Evolutionary conservation across 1,139 yeast genomes (phyloP).

Genomic region (Kodamaea suecica): DNA sequence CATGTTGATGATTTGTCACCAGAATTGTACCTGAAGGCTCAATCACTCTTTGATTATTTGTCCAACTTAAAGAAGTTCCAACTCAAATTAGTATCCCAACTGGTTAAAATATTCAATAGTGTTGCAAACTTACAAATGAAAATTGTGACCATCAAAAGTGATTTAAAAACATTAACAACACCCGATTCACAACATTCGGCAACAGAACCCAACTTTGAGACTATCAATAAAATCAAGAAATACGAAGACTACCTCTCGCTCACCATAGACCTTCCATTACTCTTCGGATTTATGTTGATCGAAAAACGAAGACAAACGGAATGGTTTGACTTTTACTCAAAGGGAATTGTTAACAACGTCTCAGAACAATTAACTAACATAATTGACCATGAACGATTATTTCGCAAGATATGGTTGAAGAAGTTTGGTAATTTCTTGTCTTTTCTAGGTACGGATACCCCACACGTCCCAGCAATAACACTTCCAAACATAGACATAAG

Average conservation of each 20-base stretch:
- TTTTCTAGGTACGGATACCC: conserved; percentile 27
- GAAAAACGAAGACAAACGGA: conserved; percentile 67
- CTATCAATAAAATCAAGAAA: conserved; percentile 31
- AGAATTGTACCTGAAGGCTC: neutral
- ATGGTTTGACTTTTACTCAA: conserved; percentile 59
- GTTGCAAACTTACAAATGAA: conserved; percentile 42
- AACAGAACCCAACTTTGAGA: conserved; percentile 19
- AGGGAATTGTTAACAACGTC: conserved; percentile 47
- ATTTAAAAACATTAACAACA: conserved; percentile 20
- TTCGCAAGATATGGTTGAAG: conserved; percentile 61
- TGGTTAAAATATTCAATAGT: conserved; percentile 26
- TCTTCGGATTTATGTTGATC: conserved; percentile 73
- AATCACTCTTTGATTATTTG: conserved; percentile 13
- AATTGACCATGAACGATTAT: conserved; percentile 55
- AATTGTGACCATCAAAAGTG: conserved; percentile 35
- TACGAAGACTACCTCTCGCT: conserved; percentile 48
- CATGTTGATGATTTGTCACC: conserved; percentile 15
- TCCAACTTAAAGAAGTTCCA: conserved; percentile 25
- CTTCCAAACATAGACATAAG: conserved; percentile 45
- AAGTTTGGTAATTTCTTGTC: conserved; percentile 52
- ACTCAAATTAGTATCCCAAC: conserved; percentile 21
- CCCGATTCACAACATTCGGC: neutral
- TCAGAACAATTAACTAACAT: conserved; percentile 60
- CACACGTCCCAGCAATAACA: conserved; percentile 13
- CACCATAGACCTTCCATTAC: conserved; percentile 72